Base-by-base conservation (phyloP, 2,329 filamentous ascomycete species). In the Cordyceps tenuipes region DNA sequence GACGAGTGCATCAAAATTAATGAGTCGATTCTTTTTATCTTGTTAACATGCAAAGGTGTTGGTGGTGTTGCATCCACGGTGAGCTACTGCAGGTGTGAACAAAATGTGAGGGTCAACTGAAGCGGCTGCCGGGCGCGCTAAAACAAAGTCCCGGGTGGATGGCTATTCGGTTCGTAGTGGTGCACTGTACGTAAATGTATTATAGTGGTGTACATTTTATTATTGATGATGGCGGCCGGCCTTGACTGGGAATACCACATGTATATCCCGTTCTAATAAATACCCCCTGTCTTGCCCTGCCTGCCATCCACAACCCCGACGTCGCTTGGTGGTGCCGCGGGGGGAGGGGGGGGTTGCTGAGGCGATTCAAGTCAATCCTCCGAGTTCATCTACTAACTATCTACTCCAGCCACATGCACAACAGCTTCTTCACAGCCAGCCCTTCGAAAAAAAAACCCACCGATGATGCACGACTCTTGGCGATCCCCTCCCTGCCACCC, bases 101-200 rank as follows among this genome's bases (percentile, higher is more conserved):
- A 6, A 29, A 47, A 12, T 47, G 19, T 46, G 31, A 17, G 13
- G 39, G 3, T 53, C 53, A 34, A 15, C 3, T 26, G 23, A 13
- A 26, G 23, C 29, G 41, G 59, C 47, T 19, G 34, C 54, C 64
- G 64, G 64, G 43, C 21, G 56, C 64, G 64, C 64, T 62, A 62
- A 66, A 66, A 66, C 41, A 53, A 61, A 64, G 61, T 57, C 59
- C 64, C 64, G 64, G 49, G n/a, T n/a, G n/a, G 10, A 23, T 19
- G 41, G 6, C 36, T 13, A 23, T 23, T 4, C 3, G 23, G 23
- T 23, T 3, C 2, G 3, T 23, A 23, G 23, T 23, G 23, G 23
- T 23, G 23, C 23, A 23, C 23, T 23, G 23, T 4, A 23, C 23
- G 3, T 2, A 23, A 4, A 23, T 23, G 2, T n/a, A n/a, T 23